Base-by-base conservation (phyloP, 257 asterid species). In the Solanum paucissectum region DNA sequence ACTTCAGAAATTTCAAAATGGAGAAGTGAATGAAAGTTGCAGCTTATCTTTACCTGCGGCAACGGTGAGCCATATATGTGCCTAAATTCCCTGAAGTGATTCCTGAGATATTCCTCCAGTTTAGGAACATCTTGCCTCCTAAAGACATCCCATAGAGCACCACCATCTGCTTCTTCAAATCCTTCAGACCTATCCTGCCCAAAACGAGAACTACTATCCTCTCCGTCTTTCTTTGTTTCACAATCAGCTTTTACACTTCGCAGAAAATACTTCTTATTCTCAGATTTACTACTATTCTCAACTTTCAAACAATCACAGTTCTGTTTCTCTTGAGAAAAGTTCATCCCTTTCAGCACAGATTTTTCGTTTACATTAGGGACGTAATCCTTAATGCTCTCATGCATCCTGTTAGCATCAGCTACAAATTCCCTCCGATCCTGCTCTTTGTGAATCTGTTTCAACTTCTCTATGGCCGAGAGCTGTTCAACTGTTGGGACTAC, bases 141-240 rank as follows among this genome's bases (percentile, higher is more conserved):
- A 90, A 94, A 96, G 37, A 96, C 93, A 90, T 96, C 99, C 99
- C 99, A 96, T 29, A 96, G 88, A 87, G 98, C 99, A 90, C 96
- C 98, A 82, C 94, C 93, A 64, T 91, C 93, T 84, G 89, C 38
- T 20, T 73, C 58, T 2, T 73, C 73, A 46, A 83, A 75, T 81
- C 86, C 86, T 91, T 88, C 91, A 9, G 85, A 3, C 68, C 5
- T 75, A 83, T 32, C 60, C 71, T 25, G 7, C 73, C 6, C 9
- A 32, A 27, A 60, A 58, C 7, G 23, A 85, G 32, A n/a, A 23
- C 11, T 42, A 52, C 42, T 66, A 38, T 83, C 64, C 38, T 69
- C 42, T 81, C 85, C 7, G n/a, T 27, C 13, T 27, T 46, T 77
- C 49, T 25, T 46, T 46, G 68, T 29, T 81, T 32, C 40, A 29